Conservation (phyloP, 2,329 filamentous ascomycete species). For the Fusarium sp. region DNA sequence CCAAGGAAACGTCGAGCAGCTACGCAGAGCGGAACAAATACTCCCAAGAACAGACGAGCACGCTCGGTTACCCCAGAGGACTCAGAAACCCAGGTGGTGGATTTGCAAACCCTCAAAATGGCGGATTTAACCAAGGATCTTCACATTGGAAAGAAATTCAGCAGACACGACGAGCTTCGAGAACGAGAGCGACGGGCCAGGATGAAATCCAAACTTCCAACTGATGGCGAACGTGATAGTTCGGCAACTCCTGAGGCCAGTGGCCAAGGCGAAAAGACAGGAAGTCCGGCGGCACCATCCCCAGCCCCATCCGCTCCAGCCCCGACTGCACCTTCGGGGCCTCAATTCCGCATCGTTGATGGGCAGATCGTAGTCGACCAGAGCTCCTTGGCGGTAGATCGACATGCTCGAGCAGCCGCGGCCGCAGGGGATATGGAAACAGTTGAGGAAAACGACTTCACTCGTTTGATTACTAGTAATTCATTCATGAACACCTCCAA, state of each 20-base stretch:
- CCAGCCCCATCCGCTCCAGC: constrained; percentile 43
- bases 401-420: constrained; percentile 70
- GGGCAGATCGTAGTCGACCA: constrained; percentile 79
- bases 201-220: constrained; percentile 47
- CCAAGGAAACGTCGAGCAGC: constrained; percentile 47
- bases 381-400: constrained; percentile 73
- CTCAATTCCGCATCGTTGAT: constrained; percentile 72
- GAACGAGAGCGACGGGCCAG: constrained; percentile 68
- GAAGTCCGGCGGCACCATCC: constrained; percentile 40
- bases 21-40: constrained; percentile 40
- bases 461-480: constrained; percentile 73
- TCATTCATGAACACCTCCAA: constrained; percentile 73
- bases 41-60: constrained; percentile 50
- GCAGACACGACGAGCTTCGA: constrained; percentile 77
- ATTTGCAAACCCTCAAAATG: constrained; percentile 76
- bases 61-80: constrained; percentile 70
- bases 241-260: constrained; percentile 38
- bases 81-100: constrained; percentile 70
- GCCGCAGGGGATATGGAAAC: constrained; percentile 65
- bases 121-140: constrained; percentile 76
- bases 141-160: constrained; percentile 78
- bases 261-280: constrained; percentile 34
- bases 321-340: constrained; percentile 54
- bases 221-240: constrained; percentile 40
- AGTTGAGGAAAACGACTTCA: constrained; percentile 83